Conservation (phyloP, 2,329 filamentous ascomycete genomes). For the Colletotrichum cuscutae region DNA sequence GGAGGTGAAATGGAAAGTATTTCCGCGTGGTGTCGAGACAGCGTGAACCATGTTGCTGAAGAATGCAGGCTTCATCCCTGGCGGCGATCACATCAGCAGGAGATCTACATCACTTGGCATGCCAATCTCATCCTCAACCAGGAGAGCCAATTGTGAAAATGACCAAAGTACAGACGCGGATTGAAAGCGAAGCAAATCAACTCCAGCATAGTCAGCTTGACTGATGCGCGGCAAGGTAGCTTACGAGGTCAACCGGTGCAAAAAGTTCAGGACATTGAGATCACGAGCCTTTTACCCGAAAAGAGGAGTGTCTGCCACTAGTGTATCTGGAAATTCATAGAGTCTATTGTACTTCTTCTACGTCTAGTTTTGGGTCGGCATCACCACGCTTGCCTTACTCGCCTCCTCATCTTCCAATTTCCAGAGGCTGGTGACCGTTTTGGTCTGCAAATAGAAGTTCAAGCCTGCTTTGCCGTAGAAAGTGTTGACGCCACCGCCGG, state of each 20-base stretch:
- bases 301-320: neutral
- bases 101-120: neutral
- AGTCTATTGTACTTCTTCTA: neutral
- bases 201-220: neutral
- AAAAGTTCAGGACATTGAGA: neutral
- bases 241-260: too few relatives aligned
- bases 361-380: neutral
- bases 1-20: too few relatives aligned
- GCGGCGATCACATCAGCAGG: neutral
- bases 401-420: constrained; percentile 62
- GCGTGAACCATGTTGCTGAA: too few relatives aligned
- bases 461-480: constrained; percentile 79
- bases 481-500: constrained; percentile 73
- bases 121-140: neutral
- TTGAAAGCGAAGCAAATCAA: too few relatives aligned
- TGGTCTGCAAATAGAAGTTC: constrained; percentile 73
- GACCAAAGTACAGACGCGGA: neutral
- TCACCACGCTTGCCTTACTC: constrained; percentile 1
- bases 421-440: constrained; percentile 67
- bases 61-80: too few relatives aligned
- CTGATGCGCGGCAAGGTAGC: neutral
- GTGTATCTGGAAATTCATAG: neutral
- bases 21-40: too few relatives aligned
- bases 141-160: neutral
- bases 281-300: neutral